Base-by-base conservation (phyloP, 1,139 yeast species). In the Lodderomyces pseudojiufengensis region DNA sequence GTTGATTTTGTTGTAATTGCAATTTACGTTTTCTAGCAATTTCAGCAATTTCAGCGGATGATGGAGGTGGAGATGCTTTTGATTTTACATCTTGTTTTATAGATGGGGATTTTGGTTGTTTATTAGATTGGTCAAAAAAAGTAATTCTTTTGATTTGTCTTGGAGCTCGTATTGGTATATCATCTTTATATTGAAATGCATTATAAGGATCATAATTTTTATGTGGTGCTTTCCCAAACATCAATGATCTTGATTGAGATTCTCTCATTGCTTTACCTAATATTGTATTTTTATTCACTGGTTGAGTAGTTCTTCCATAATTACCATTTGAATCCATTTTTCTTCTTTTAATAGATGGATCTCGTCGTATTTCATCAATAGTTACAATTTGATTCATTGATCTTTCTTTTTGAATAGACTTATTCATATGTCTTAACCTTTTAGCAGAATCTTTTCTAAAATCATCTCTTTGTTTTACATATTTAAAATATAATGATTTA, bases 361-460 rank as follows among this genome's bases (percentile, higher is more conserved):
- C 75, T 30, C 61, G 49, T 6, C 66, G 43, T 5, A 67, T 48
- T 32, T 63, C 63, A 27, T 59, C 61, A 3, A 69, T 69, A 10
- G 68, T 52, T 9, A 64, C 61, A 2, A 77, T 68, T 42, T 73
- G 67, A 37, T 73, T 77, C 34, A 61, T 63, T 11, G 68, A 62
- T 45, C 75, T 73, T 37, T 74, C 67, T 35, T 56, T 25, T 41
- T 66, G 57, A 13, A 73, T 49, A 40, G 58, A 57, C 40, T 65
- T 64, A 42, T 71, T 71, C 44, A 72, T 61, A 31, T 58, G 51
- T 41, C 81, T 59, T 30, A 76, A 55, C 37, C 77, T 57, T 37
- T 65, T 70, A 1, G 80, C 70, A 11, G 78, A 73, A 43, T 70
- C 65, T 36, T 70, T 70, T 37, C 77, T 61, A 46, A 75, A 74